A percentile compares a stretch with the other conserved stretches of the same genome.
Conservation (phyloP, 1,139 yeast genomes). For the Yamadazyma blattariae region DNA sequence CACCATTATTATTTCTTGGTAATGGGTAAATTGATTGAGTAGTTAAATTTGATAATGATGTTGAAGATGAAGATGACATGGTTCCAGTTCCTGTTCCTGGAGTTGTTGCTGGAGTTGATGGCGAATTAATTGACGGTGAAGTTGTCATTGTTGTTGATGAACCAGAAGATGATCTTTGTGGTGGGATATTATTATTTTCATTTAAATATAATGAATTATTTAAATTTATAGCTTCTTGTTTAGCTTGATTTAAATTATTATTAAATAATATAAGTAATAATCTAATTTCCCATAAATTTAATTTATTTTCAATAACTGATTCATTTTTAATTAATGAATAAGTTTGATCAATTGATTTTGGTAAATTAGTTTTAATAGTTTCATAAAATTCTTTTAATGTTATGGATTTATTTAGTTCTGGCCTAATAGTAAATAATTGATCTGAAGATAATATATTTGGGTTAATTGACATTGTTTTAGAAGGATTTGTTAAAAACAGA, state of each 20-base stretch:
- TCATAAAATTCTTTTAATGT: conserved; percentile 4
- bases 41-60: not conserved
- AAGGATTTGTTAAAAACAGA: no score
- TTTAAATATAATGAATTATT: conserved; percentile 34
- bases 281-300: conserved; percentile 40
- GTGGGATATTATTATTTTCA: conserved; percentile 24
- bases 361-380: conserved; percentile 2
- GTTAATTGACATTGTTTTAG: conserved; percentile 1
- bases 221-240: conserved; percentile 36
- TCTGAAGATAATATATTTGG: not conserved
- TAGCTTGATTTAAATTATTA: conserved; percentile 29
- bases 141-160: no score
- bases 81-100: no score
- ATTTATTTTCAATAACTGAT: conserved; percentile 7
- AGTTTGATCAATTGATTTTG: conserved; percentile 7
- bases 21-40: conserved; percentile 26
- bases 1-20: conserved; percentile 32
- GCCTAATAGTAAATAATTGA: not conserved
- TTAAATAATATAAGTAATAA: conserved; percentile 30
- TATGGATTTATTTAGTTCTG: not conserved
- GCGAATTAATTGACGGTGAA: no score
- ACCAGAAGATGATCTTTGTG: conserved; percentile 5
- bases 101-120: no score
- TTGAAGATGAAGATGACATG: no score
- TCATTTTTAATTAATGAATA: conserved; percentile 14